A percentile compares a stretch with the other conserved stretches of the same genome.
Evolutionary conservation across 208 protist species (phyloP).

Genomic region (Phytomonas francai): DNA sequence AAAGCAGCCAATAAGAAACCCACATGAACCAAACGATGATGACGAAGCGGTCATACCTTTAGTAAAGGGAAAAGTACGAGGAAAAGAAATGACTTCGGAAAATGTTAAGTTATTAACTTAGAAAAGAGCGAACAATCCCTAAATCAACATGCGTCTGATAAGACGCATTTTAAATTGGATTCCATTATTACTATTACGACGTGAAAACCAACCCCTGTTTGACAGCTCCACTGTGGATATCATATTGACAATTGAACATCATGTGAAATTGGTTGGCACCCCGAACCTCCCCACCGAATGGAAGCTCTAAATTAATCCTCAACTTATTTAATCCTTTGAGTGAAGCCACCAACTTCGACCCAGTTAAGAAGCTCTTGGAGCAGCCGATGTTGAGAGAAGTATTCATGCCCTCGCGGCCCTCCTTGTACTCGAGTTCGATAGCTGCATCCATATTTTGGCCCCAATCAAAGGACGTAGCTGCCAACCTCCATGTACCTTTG

Average conservation of each 20-base stretch:
- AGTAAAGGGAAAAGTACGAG: no score
- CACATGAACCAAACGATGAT: no score
- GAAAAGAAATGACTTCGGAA: no score
- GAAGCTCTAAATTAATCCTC: conserved; percentile 63
- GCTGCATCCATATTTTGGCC: conserved; percentile 49
- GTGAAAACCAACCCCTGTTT: conserved; percentile 80
- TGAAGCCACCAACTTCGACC: conserved; percentile 42
- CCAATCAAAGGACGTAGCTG: conserved; percentile 56
- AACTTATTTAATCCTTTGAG: conserved; percentile 51
- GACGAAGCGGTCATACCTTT: no score
- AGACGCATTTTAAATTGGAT: no score
- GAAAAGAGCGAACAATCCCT: no score
- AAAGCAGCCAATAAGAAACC: no score
- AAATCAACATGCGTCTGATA: no score
- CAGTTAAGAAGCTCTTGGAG: conserved; percentile 61
- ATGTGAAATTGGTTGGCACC: conserved; percentile 68
- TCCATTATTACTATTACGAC: conserved; percentile 21
- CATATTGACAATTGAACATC: conserved; percentile 67
- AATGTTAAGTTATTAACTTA: no score
- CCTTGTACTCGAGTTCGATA: conserved; percentile 73
- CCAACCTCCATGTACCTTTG: conserved; percentile 81
- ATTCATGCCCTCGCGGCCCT: conserved; percentile 48
- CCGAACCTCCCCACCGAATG: conserved; percentile 68
- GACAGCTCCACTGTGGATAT: conserved; percentile 57
- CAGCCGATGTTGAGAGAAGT: conserved; percentile 65